Conservation (phyloP, 2,329 filamentous ascomycete species). For the Triangularia setosa region DNA sequence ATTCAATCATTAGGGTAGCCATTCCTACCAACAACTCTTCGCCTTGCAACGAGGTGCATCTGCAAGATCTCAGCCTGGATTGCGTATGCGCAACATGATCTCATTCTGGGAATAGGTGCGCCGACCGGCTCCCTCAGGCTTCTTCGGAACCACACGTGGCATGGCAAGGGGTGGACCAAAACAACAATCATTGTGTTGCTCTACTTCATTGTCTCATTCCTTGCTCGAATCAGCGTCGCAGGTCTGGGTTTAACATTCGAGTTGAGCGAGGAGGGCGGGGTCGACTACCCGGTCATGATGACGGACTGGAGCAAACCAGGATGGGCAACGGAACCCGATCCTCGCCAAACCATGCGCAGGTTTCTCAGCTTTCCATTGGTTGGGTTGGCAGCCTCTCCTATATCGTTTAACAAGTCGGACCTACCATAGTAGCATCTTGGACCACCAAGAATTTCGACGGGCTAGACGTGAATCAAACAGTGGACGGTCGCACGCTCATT, state of each 20-base stretch:
- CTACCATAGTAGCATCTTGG: background rate
- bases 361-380: background rate
- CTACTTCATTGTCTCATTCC: conserved; percentile 4
- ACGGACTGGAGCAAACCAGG: background rate
- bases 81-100: too few relatives aligned
- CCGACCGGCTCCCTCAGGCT: conserved; percentile 3
- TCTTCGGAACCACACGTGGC: background rate
- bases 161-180: background rate
- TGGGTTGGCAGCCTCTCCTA: background rate
- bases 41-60: too few relatives aligned
- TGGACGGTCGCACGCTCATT: conserved; percentile 2
- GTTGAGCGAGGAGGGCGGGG: background rate
- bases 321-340: background rate
- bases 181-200: background rate
- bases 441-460: background rate
- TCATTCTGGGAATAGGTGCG: conserved; percentile 4
- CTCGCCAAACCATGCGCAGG: background rate
- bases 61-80: too few relatives aligned
- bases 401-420: background rate
- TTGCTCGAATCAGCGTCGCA: conserved; percentile 12
- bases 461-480: background rate
- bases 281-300: conserved; percentile 9
- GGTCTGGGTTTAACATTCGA: conserved; percentile 8
- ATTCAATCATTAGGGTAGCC: too few relatives aligned
- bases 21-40: too few relatives aligned